A percentile compares a stretch with the other conserved stretches of the same genome.
Evolutionary conservation across 306 rosid genomes (phyloP).

Genomic region (Neltuma alba): DNA sequence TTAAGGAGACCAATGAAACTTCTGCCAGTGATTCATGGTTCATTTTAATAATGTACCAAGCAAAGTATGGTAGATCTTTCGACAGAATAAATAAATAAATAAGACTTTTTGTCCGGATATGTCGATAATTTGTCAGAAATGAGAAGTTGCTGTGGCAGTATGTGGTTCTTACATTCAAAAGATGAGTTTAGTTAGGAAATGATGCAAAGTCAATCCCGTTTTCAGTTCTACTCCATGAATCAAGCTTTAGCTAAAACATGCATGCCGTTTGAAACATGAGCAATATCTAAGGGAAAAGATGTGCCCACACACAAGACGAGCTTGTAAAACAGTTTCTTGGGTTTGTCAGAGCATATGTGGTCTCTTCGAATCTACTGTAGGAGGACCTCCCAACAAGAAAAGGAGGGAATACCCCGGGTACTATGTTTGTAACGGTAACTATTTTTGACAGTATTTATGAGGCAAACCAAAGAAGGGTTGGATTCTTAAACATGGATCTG

Average conservation of each 20-base stretch:
- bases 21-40: neutral
- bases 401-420: neutral
- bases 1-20: neutral
- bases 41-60: neutral
- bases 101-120: neutral
- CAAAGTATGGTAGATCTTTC: neutral
- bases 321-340: neutral
- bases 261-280: slow-evolving; percentile 13
- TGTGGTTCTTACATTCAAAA: neutral
- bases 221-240: neutral
- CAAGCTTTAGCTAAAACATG: neutral
- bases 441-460: neutral
- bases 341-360: neutral
- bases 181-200: neutral
- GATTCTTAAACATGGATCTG: neutral
- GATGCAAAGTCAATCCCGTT: neutral
- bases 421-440: neutral
- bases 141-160: neutral
- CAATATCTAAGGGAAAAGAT: slow-evolving; percentile 16
- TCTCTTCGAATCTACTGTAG: slow-evolving; percentile 11
- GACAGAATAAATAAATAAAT: neutral
- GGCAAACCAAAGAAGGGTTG: neutral
- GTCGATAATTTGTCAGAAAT: neutral
- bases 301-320: neutral
- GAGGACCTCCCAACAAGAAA: neutral